phyloP scores from a whole-genome alignment of 2,329 filamentous ascomycete species.

The Sporothrix sp. region DNA sequence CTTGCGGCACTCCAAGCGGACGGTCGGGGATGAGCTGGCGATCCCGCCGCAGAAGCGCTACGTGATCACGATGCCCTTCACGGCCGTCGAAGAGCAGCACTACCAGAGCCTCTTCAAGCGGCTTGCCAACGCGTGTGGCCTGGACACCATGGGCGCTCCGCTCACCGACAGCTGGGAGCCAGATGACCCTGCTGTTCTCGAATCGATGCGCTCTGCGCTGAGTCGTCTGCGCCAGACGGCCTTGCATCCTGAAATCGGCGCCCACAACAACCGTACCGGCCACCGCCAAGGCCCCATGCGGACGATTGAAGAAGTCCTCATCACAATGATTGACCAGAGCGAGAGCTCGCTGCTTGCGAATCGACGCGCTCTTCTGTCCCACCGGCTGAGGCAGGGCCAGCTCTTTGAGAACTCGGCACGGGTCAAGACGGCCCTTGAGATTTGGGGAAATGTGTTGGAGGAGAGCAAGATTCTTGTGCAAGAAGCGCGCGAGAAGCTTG shows the following conservation, averaged over 20 bases:
- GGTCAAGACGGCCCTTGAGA: conserved; percentile 54
- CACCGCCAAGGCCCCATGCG: conserved; percentile 57
- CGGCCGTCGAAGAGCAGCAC: conserved; percentile 80
- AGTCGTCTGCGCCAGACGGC: conserved; percentile 34
- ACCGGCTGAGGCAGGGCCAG: conserved; percentile 62
- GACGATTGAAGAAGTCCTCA: conserved; percentile 77
- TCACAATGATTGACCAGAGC: conserved; percentile 84
- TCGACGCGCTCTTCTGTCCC: conserved; percentile 55
- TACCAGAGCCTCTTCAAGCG: conserved; percentile 67
- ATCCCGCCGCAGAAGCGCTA: conserved; percentile 77
- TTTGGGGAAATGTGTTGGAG: conserved; percentile 54
- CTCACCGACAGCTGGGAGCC: conserved; percentile 53
- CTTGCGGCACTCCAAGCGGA: conserved; percentile 76
- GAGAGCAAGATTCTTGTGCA: conserved; percentile 44
- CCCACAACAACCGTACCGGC: conserved; percentile 54
- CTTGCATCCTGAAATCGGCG: conserved; percentile 74
- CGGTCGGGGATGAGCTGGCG: conserved; percentile 66
- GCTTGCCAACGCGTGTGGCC: conserved; percentile 60
- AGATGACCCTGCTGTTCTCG: conserved; percentile 44
- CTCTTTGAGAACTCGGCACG: conserved; percentile 65
- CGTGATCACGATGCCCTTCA: conserved; percentile 84
- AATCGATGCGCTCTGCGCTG: conserved; percentile 72
- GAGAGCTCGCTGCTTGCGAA: conserved; percentile 57
- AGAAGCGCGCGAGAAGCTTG: conserved; percentile 55
- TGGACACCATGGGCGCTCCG: conserved; percentile 57